phyloP scores from a whole-genome alignment of 345 rosid species.

The Eucalyptus erythrocorys region DNA sequence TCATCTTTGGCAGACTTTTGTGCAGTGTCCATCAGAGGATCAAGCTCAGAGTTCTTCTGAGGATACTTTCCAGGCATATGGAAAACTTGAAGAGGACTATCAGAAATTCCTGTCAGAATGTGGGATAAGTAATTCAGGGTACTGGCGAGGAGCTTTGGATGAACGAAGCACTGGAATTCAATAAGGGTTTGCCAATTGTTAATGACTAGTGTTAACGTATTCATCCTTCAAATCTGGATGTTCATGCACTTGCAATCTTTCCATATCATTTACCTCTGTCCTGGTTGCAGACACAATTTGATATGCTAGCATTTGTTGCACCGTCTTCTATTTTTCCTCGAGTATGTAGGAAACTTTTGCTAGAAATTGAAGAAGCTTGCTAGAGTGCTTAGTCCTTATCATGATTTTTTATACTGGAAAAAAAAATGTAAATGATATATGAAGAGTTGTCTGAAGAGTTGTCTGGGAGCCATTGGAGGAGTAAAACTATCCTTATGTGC shows the following conservation, averaged over 20 bases:
- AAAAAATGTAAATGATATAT: not conserved
- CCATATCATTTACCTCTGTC: not conserved
- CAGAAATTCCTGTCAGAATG: constrained; percentile 24
- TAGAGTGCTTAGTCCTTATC: not conserved
- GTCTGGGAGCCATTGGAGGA: not conserved
- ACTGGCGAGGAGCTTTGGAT: constrained; percentile 17
- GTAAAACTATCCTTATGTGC: not conserved
- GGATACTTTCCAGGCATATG: not conserved
- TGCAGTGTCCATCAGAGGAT: constrained; percentile 5
- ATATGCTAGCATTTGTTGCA: not conserved
- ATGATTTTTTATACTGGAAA: not conserved
- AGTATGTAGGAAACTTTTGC: not conserved
- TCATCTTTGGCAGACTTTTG: not conserved
- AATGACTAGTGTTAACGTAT: not conserved
- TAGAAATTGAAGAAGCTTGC: not conserved
- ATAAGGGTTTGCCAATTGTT: not conserved
- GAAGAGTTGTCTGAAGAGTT: not conserved
- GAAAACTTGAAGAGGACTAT: constrained; percentile 20
- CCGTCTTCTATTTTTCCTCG: not conserved
- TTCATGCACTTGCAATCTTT: not conserved
- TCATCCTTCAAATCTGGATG: not conserved
- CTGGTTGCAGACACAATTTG: not conserved
- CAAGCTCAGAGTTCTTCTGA: constrained; percentile 1
- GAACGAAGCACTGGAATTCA: not conserved
- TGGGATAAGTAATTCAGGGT: constrained; percentile 15